Conservation (phyloP, 2,329 filamentous ascomycete species). For the Sporothrix dimorphospora region DNA sequence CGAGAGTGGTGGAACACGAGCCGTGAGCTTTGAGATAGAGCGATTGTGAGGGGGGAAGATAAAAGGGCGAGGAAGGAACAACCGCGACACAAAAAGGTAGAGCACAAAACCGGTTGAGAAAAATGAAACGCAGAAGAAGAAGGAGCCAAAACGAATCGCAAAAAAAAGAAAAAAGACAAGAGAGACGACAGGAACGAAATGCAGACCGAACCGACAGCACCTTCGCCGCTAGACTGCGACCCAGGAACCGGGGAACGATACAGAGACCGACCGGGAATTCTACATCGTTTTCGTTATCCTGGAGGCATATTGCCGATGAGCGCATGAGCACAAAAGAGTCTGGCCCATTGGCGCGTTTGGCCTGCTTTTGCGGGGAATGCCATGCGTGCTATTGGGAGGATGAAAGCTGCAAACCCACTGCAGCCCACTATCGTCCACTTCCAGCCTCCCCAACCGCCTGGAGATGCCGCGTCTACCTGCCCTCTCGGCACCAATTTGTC, state of each 20-base stretch:
- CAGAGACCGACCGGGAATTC: constrained; percentile 10
- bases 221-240: background rate
- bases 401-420: constrained; percentile 8
- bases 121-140: background rate
- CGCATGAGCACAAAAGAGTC: background rate
- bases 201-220: constrained; percentile 6
- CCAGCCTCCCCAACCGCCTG: background rate
- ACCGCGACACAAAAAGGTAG: background rate
- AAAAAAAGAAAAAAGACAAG: background rate
- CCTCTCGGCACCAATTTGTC: constrained; percentile 22
- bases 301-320: constrained; percentile 1
- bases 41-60: background rate
- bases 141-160: background rate
- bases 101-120: background rate
- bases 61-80: constrained; percentile 10
- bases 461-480: background rate
- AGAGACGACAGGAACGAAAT: constrained; percentile 11
- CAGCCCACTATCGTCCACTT: constrained; percentile 4
- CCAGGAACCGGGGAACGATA: background rate
- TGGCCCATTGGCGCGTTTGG: background rate
- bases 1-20: background rate
- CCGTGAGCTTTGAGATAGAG: background rate
- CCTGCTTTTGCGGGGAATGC: constrained; percentile 23
- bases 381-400: constrained; percentile 25
- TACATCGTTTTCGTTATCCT: constrained; percentile 1